Percentiles rank a stretch among this genome's conserved stretches.
These are phyloP conservation scores for Apiospora rasikravindrae DNA, from an alignment of 2,329 filamentous ascomycete species.

Conservation along the genomic window DNA sequence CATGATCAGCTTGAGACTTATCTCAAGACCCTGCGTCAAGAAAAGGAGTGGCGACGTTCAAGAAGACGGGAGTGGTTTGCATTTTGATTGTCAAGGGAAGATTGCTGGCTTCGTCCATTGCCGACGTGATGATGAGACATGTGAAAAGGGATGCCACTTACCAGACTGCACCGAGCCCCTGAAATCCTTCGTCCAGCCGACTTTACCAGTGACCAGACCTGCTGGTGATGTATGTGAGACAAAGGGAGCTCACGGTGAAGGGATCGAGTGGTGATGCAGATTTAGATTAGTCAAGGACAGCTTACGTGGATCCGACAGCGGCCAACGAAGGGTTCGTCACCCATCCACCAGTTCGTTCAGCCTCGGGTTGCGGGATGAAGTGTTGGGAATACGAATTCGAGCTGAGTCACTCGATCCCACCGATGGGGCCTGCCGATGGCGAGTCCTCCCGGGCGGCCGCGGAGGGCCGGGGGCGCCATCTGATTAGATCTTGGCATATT, in stretches of 20 bases:
- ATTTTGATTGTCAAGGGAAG: neutral
- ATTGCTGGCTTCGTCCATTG: neutral
- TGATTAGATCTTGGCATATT: constrained; percentile 11
- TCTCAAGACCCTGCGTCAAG: neutral
- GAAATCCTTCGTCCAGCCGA: neutral
- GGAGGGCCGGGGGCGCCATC: constrained; percentile 4
- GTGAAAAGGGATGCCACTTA: neutral
- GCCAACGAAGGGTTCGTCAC: neutral
- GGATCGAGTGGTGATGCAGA: constrained; percentile 3
- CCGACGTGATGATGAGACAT: neutral
- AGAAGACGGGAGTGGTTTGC: neutral
- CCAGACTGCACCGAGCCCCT: neutral
- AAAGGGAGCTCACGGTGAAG: neutral
- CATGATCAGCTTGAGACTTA: constrained; percentile 11
- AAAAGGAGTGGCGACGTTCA: neutral
- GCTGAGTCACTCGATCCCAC: constrained; percentile 4
- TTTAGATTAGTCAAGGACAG: constrained; percentile 11
- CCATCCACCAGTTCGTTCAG: constrained; percentile 10
- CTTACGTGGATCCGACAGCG: constrained; percentile 3
- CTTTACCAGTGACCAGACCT: neutral
- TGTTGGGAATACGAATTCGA: constrained; percentile 15
- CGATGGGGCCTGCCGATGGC: neutral
- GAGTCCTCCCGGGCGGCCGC: constrained; percentile 11
- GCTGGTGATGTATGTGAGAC: constrained; percentile 3
- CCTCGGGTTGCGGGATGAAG: constrained; percentile 8